Evolutionary conservation across 75 land plant genomes (phyloP), one percentile per base, ranked within the genome.

Genomic region (Sequoia sempervirens): DNA sequence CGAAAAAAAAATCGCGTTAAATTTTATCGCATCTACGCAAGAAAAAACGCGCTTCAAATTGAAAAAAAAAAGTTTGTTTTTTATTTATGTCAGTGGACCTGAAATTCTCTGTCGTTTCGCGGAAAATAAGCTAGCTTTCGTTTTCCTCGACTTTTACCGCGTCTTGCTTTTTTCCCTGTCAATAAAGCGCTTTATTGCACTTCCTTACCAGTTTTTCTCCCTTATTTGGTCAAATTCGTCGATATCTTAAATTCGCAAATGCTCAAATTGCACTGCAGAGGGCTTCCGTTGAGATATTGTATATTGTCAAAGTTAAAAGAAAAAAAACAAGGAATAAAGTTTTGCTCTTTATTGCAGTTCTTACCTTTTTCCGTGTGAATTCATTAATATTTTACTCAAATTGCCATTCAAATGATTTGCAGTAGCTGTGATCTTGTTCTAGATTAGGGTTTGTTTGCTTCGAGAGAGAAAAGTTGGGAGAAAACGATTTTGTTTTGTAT

Each of bases 31-130:
- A 61, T 20, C n/a, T 61, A 23, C 61, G 61, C 61, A 10, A 28
- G 72, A 70, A 70, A 28, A 32, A 30, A 32, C 32, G 73, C 32
- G 12, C 73, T 70, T 30, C 2, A 32, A 8, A 23, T 61, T 50
- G 53, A 50, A 50, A 13, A 50, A 50, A 50, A 50, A 46, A 46
- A 50, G 53, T 50, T 50, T 50, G 53, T 50, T 50, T 20, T 64
- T 26, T 11, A 32, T 23, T 70, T 32, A 30, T 32, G 73, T 28
- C 73, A 28, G 37, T 70, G 73, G 36, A 70, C 73, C 73, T 30
- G 12, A 32, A 70, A 70, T 70, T 78, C 80, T 45, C 64, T 81
- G 82, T 81, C 82, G 82, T 36, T 81, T 81, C 64, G 38, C 82
- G 23, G 82, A 36, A 52, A 81, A 81, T 81, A 53, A 81, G 64